Evolutionary conservation across 352 stramenopile genomes (phyloP), one percentile per base, ranked within the genome.

Genomic region (Phytophthora pistaciae): DNA sequence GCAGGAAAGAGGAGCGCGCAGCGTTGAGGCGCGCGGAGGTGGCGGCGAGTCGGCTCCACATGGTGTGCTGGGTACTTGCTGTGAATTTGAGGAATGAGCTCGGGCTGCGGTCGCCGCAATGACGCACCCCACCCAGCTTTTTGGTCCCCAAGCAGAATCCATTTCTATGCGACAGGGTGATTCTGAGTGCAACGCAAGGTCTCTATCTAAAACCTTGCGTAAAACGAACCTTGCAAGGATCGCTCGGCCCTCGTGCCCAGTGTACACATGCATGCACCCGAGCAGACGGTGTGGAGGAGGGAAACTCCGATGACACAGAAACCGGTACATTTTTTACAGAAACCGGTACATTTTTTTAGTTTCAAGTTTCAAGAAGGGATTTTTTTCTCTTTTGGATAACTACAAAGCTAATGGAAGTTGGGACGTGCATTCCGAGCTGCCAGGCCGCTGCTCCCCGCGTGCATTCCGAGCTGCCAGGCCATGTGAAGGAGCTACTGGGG

Each of bases 11-110:
- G 9, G 74, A 68, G 44, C 56, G 66, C 3, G 63, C 58, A 29
- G 66, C 62, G 29, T 60, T 49, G 20, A 62, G 58, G 27, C 65
- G 66, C 31, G 56, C 57, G 6, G 74, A 75, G 14, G 54, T 74
- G 62, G 66, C 70, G 40, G 48, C 64, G 52, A 78, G 57, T 33
- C 73, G 66, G 62, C 64, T 78, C 74, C 70, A 82, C 77, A 84
- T 84, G 29, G 40, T n/a, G 50, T 36, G 21, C 49, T 63, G 75
- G 25, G 27, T 56, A 42, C 55, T 69, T 63, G 56, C 18, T 53
- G 29, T 23, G 29, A 38, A 38, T 78, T 53, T 16, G 70, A 65
- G 44, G 66, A 81, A 81, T 81, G 74, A 78, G 54, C 46, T 27
- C 21, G 29, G 18, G 46, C n/a, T 16, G 46, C 8, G 8, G 20